Evolutionary conservation across 805 yeast species (phyloP), one percentile per base, ranked within the genome.

Genomic region (Candida koratica): DNA sequence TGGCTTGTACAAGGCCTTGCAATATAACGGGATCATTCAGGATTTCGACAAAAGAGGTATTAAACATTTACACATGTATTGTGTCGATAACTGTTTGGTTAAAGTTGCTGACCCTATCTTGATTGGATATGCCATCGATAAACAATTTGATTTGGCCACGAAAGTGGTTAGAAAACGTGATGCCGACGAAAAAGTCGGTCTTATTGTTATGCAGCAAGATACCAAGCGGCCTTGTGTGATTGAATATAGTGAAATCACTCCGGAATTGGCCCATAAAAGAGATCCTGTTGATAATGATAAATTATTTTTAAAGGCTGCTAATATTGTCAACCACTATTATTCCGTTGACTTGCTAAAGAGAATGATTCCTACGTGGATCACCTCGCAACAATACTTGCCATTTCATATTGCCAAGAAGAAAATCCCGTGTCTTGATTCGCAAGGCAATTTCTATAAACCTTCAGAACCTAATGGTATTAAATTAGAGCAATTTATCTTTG

Each of bases 301-400:
- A 42, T 70, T 93, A 41, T 74, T 74, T 45, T 74, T 87, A 48
- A 75, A 97, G 48, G 96, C 97, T 4, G 99, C 96, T 17, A 93
- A 93, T 61, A 93, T 93, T 45, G 99, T 93, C 37, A 93, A 93
- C 58, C 98, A 93, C 61, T 93, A 89, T 61, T 93, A 90, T 61
- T 81, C 89, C 4, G 85, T 85, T 30, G 81, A 74, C n/a, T 75
- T 88, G 51, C 66, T 93, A 50, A 58, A 62, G 17, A 46, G 62
- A 20, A 67, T 68, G 61, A 68, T 88, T 42, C 81, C 83, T 4
- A 53, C 66, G 18, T 89, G 96, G 96, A 73, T 77, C 45, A 56
- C 73, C 3, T 73, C 82, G 20, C 78, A 77, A 52, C 65, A 71
- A 45, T 67, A 60, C 47, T 71, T 93, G 53, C 97, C 97, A n/a